These are phyloP conservation scores for Jatropha podagrica DNA, from an alignment of 441 rosid species.

Conservation along the genomic window DNA sequence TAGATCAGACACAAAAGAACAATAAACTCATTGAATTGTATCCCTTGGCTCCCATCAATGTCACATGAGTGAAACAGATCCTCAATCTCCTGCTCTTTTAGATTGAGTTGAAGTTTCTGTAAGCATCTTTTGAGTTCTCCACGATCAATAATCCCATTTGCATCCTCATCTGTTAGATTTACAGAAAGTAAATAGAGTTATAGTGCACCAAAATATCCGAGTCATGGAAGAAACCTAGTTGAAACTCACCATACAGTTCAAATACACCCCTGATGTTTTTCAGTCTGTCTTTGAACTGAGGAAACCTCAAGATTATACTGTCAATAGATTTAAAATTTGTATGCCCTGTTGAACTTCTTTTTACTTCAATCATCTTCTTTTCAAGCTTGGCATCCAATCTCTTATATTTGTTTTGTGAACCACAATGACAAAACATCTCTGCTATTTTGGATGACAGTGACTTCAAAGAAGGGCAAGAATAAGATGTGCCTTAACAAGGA, in stretches of 20 bases:
- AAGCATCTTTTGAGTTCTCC: conserved; percentile 66
- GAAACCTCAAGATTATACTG: conserved; percentile 69
- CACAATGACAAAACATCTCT: conserved; percentile 44
- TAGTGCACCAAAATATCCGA: not conserved
- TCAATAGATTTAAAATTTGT: conserved; percentile 53
- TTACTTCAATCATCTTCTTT: conserved; percentile 61
- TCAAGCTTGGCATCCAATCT: conserved; percentile 67
- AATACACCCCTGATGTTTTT: conserved; percentile 60
- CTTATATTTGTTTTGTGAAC: conserved; percentile 48
- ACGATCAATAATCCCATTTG: conserved; percentile 59
- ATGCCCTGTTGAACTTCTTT: conserved; percentile 43
- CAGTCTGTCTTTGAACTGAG: conserved; percentile 57
- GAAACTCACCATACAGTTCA: conserved; percentile 56
- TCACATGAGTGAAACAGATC: conserved; percentile 76
- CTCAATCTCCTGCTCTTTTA: conserved; percentile 60
- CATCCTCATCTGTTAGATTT: conserved; percentile 50
- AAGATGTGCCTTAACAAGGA: conserved; percentile 33
- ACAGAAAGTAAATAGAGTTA: conserved; percentile 18
- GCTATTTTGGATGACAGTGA: conserved; percentile 40
- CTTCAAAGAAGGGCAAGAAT: conserved; percentile 37
- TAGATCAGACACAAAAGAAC: conserved; percentile 74
- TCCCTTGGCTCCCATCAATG: conserved; percentile 69
- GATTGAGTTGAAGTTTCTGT: conserved; percentile 47
- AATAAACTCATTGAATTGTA: conserved; percentile 76
- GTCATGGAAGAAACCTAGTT: conserved; percentile 12